Conservation (phyloP, 306 rosid genomes). For the Malus domestica region DNA sequence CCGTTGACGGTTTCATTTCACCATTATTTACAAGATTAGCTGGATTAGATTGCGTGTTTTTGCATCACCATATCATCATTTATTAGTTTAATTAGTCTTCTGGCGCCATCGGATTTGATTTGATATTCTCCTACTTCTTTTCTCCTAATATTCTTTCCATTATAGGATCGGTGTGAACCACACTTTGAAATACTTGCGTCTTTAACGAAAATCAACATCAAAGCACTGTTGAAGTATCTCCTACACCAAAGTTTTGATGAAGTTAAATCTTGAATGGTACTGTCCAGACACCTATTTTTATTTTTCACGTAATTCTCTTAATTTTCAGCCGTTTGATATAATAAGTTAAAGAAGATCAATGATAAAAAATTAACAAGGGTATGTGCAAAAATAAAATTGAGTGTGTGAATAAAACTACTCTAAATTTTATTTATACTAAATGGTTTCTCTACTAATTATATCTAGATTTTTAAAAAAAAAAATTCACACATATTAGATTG, state of each 20-base stretch:
- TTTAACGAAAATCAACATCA: not conserved
- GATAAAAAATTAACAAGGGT: no score
- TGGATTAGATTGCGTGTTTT: conserved; percentile 25
- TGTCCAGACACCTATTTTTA: no score
- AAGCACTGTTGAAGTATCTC: not conserved
- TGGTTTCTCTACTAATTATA: no score
- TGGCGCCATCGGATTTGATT: not conserved
- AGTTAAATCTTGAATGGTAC: not conserved
- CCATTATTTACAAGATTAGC: conserved; percentile 13
- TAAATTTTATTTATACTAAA: no score
- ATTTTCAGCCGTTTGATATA: accelerated
- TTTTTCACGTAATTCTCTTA: no score
- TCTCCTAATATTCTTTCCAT: not conserved
- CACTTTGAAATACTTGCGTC: not conserved
- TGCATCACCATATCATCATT: conserved; percentile 28
- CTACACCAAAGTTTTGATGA: not conserved
- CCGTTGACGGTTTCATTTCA: conserved; percentile 33
- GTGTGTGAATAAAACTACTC: no score
- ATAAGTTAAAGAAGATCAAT: no score
- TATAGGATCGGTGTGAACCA: not conserved
- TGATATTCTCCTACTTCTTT: not conserved
- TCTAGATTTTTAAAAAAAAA: no score
- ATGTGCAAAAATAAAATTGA: no score
- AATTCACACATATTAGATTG: not conserved
- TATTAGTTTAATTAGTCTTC: not conserved